These are phyloP conservation scores for Erodium texanum DNA, from an alignment of 441 rosid species.

Conservation along the genomic window DNA sequence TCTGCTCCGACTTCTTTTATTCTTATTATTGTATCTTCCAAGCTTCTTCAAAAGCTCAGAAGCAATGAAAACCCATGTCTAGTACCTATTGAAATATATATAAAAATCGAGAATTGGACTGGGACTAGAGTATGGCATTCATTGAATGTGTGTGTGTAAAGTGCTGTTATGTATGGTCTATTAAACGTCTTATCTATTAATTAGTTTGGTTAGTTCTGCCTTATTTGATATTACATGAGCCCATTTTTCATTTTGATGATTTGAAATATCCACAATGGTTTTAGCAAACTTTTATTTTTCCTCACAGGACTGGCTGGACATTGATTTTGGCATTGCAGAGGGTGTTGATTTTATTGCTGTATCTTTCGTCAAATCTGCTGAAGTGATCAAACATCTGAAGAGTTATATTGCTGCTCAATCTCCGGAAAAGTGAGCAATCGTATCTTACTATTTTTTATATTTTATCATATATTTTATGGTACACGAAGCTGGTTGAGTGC, in stretches of 20 bases:
- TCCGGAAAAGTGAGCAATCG: slow-evolving; percentile 43
- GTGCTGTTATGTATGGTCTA: not conserved
- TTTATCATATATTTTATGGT: not conserved
- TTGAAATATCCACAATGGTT: not conserved
- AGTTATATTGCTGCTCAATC: slow-evolving; percentile 92
- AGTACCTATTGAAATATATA: not conserved
- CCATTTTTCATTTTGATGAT: not conserved
- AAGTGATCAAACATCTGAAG: slow-evolving; percentile 88
- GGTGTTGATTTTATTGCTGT: slow-evolving; percentile 95
- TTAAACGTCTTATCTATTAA: not conserved
- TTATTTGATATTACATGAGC: slow-evolving; percentile 1
- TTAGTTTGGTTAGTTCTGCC: not conserved
- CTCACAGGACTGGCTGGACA: slow-evolving; percentile 94
- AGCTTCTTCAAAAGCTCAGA: not conserved
- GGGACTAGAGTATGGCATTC: not conserved
- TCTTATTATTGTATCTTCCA: not conserved
- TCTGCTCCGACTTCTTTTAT: not conserved
- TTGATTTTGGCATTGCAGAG: slow-evolving; percentile 91
- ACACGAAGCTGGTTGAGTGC: not conserved
- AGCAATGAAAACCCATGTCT: not conserved
- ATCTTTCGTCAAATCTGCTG: slow-evolving; percentile 97
- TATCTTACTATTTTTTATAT: not conserved
- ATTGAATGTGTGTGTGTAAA: not conserved
- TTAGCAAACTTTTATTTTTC: not conserved
- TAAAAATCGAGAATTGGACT: not conserved